Base-by-base conservation (phyloP, 352 stramenopile species). In the Phytophthora fragariaefolia region DNA sequence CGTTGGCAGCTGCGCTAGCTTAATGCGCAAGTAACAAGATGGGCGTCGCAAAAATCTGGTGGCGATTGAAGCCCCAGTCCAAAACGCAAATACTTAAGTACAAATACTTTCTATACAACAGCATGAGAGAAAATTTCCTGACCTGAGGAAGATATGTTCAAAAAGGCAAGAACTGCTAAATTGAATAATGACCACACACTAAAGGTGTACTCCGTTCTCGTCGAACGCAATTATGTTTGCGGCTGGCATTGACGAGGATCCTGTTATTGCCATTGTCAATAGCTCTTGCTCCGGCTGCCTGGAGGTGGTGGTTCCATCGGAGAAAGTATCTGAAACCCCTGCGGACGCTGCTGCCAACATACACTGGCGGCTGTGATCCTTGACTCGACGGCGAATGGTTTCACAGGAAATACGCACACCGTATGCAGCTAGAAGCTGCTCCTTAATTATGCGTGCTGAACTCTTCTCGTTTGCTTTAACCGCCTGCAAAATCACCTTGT, bases 321-420 rank as follows among this genome's bases (percentile, higher is more conserved):
- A 17, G 9, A 57, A 23, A 13, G 49, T 46, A 10, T 52, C 43
- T 6, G 34, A 13, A 40, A 24, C 24, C 18, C 47, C 18, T 22
- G 20, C 15, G 3, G 38, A 50, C 22, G 58, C 20, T 23, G 56
- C 13, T 2, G 28, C 7, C 3, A 40, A 52, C 30, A 71, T 34
- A 22, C 53, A 70, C 54, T 82, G 73, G 7, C 71, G 73, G 51
- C 73, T 87, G 68, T 87, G 74, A 46, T 90, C 79, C 34, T 87
- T 87, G 15, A 92, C 80, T 15, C 83, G 82, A 1, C 83, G 76
- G 8, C 83, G 81, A 45, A 92, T 88, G 3, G 77, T 92, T 65
- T 92, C 83, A 53, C 83, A 92, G 10, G 81, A 89, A 36, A 92
- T 75, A 8, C 69, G 79, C 32, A 92, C 77, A 15, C 76, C 75